Conservation (phyloP, 352 stramenopile genomes). For the Phytopythium aichiense region DNA sequence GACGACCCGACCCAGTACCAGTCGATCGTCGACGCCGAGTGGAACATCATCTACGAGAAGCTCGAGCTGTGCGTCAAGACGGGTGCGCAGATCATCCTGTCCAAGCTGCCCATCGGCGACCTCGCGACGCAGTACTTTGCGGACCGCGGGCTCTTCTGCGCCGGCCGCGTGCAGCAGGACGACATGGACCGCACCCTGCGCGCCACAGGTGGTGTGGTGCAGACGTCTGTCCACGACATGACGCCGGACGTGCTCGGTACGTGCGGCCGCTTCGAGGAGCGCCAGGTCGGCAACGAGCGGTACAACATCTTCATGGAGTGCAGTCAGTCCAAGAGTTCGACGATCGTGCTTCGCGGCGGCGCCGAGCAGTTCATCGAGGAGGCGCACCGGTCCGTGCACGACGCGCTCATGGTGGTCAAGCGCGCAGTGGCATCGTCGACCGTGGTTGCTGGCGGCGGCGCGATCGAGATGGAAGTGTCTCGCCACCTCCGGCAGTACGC, state of each 20-base stretch:
- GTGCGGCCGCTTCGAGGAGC: slow-evolving; percentile 97
- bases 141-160: slow-evolving; percentile 97
- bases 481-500: slow-evolving; percentile 89
- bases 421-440: slow-evolving; percentile 88
- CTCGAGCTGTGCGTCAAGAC: slow-evolving; percentile 88
- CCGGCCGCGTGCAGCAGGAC: slow-evolving; percentile 94
- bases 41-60: slow-evolving; percentile 99
- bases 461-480: slow-evolving; percentile 93
- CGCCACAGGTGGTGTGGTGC: slow-evolving; percentile 93
- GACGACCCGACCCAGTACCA: slow-evolving; percentile 98
- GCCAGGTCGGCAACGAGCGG: slow-evolving; percentile 95
- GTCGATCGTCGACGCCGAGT: slow-evolving; percentile 99
- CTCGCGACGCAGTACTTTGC: slow-evolving; percentile 99
- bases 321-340: slow-evolving; percentile 92
- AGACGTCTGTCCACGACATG: slow-evolving; percentile 94
- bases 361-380: slow-evolving; percentile 99
- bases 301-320: slow-evolving; percentile 99
- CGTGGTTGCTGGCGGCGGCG: slow-evolving; percentile 91
- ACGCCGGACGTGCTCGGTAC: slow-evolving; percentile 89
- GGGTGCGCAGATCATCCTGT: slow-evolving; percentile 98
- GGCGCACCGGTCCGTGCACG: slow-evolving; percentile 96
- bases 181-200: slow-evolving; percentile 97
- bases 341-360: slow-evolving; percentile 96
- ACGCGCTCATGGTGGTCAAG: slow-evolving; percentile 99
- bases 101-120: slow-evolving; percentile 94